Conservation (phyloP, 2,329 filamentous ascomycete species). For the Simplicillium aogashimaense region DNA sequence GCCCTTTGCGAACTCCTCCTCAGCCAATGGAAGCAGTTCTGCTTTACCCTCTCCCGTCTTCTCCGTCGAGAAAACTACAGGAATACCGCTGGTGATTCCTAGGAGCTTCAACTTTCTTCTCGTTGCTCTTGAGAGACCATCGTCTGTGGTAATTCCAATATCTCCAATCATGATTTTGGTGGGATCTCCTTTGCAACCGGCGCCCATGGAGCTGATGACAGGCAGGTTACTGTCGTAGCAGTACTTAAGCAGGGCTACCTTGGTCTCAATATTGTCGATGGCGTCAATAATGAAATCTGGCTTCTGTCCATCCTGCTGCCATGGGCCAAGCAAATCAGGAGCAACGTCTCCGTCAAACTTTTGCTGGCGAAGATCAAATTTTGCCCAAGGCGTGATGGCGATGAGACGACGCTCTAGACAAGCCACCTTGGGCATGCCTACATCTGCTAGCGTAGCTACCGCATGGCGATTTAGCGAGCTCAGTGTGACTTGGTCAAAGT, state of each 20-base stretch:
- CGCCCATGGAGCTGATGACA: conserved; percentile 93
- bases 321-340: conserved; percentile 54
- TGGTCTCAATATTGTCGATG: conserved; percentile 97
- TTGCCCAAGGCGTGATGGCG: conserved; percentile 84
- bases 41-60: conserved; percentile 87
- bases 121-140: conserved; percentile 78
- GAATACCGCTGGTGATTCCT: conserved; percentile 77
- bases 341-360: conserved; percentile 67
- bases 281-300: conserved; percentile 93
- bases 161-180: conserved; percentile 86
- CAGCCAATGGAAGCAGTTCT: conserved; percentile 72
- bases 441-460: conserved; percentile 85
- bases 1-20: conserved; percentile 82
- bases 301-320: conserved; percentile 48
- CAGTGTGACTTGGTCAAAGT: conserved; percentile 95
- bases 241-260: conserved; percentile 82
- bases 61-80: conserved; percentile 87
- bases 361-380: conserved; percentile 77
- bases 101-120: conserved; percentile 66
- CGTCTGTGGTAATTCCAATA: conserved; percentile 79
- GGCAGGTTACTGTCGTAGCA: conserved; percentile 69
- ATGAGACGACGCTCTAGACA: conserved; percentile 72
- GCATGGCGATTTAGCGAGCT: conserved; percentile 94
- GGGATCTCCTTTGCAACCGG: conserved; percentile 80
- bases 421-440: conserved; percentile 84